Evolutionary conservation across 164 flowering plant species (phyloP), one percentile per base, ranked within the genome.

Genomic region (Berberis thunbergii): DNA sequence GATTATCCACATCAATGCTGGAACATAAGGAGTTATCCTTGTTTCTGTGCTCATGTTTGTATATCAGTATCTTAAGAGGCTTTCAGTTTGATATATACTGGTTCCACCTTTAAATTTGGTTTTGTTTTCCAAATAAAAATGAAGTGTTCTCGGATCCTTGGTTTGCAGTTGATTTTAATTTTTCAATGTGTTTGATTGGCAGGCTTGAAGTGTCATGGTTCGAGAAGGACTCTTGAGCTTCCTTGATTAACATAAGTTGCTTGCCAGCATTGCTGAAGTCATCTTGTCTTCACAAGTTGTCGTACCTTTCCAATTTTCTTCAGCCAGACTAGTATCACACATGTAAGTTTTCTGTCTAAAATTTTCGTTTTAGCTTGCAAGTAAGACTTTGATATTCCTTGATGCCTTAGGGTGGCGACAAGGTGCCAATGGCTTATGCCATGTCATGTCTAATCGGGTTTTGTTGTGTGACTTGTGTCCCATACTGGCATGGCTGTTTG

Each of bases 221-320:
- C 48, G 97, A 91, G 78, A 80, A 79, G 68, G 81, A 83, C 62
- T 66, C 2, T 41, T 80, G 87, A 71, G 74, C 96, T 68, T 77
- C 85, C 53, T 75, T 94, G 59, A 75, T 94, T 69, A 89, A 91
- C 64, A 70, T 94, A 48, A 94, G 96, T 72, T 81, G 84, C 79
- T 75, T 91, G 77, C 89, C 96, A 53, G 93, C 96, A 65, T 66
- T 94, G 72, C 74, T 94, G 38, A 89, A 81, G 72, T 86, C 99
- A 7, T 75, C 93, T 57, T 87, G 97, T 74, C 96, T 91, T 59
- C 93, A 86, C 44, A 79, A 79, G 58, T 68, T 77, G 61, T 79
- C 85, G 1, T 7, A 10, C 63, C 89, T 94, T 64, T 73, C 90
- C 57, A 80, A 87, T 74, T 68, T 68, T 91, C 45, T 76, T 82